Conservation (phyloP, 768 basidiomycete genomes). For the Phylloporus sp. region DNA sequence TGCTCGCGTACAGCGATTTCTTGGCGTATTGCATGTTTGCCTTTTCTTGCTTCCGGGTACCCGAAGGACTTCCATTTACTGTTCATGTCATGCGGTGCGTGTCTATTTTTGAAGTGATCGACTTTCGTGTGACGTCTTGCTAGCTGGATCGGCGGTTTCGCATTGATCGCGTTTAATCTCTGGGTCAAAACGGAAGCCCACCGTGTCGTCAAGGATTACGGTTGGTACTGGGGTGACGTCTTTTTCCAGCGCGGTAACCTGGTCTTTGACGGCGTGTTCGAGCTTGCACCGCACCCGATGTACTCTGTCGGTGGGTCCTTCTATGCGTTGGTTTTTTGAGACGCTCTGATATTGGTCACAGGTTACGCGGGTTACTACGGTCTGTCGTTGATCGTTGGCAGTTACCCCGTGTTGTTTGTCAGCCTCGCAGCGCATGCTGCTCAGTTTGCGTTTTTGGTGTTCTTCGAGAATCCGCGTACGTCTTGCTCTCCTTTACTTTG, state of each 20-base stretch:
- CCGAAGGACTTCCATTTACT: slow-evolving; percentile 63
- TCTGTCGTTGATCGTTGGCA: slow-evolving; percentile 83
- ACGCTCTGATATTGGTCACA: slow-evolving; percentile 22
- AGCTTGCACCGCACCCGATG: slow-evolving; percentile 92
- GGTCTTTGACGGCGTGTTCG: slow-evolving; percentile 97
- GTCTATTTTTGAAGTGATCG: neutral
- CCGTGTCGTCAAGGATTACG: slow-evolving; percentile 95
- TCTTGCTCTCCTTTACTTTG: slow-evolving; percentile 9
- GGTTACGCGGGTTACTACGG: slow-evolving; percentile 99
- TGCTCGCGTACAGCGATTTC: slow-evolving; percentile 64
- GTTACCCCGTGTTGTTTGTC: slow-evolving; percentile 86
- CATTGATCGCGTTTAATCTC: slow-evolving; percentile 88
- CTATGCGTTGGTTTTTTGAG: neutral
- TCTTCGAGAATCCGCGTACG: slow-evolving; percentile 97
- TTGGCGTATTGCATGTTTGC: slow-evolving; percentile 93
- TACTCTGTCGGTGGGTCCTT: slow-evolving; percentile 69
- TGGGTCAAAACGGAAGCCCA: slow-evolving; percentile 99
- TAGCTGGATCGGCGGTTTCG: slow-evolving; percentile 84
- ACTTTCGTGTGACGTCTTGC: slow-evolving; percentile 3
- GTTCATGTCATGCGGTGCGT: slow-evolving; percentile 75
- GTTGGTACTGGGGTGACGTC: slow-evolving; percentile 95
- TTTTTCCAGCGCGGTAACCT: slow-evolving; percentile 91
- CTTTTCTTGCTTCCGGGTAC: slow-evolving; percentile 86
- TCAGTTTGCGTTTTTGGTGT: slow-evolving; percentile 92
- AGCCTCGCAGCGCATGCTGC: slow-evolving; percentile 93